Percentiles rank a stretch among this genome's conserved stretches.
phyloP scores from a whole-genome alignment of 2,329 filamentous ascomycete genomes.

The Cryoendolithus antarcticus region DNA sequence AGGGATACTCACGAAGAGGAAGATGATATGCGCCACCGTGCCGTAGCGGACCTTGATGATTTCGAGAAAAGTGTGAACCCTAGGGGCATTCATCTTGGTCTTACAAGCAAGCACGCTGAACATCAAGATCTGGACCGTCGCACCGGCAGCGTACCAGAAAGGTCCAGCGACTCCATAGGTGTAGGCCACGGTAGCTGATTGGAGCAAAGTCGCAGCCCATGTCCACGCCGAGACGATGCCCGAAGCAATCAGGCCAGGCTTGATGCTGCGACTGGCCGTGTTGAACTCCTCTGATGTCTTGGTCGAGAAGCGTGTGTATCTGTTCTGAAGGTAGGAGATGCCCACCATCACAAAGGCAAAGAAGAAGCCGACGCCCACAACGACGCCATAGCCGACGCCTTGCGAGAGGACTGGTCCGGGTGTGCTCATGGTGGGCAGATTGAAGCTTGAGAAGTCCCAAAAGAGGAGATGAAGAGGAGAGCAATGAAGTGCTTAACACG shows the following conservation, averaged over 20 bases:
- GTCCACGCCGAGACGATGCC: conserved; percentile 86
- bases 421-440: too few species aligned
- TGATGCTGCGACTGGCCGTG: conserved; percentile 73
- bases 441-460: too few species aligned
- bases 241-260: conserved; percentile 71
- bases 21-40: conserved; percentile 5
- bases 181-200: conserved; percentile 20
- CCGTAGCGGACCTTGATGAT: conserved; percentile 27
- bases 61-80: conserved; percentile 28
- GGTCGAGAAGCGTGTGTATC: conserved; percentile 44
- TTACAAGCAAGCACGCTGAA: conserved; percentile 31
- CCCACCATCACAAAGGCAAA: conserved; percentile 42
- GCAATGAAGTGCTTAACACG: too few species aligned
- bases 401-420: conserved; percentile 1
- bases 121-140: conserved; percentile 31
- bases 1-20: conserved; percentile 1
- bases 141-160: conserved; percentile 29
- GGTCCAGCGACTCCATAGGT: conserved; percentile 13
- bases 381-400: conserved; percentile 57
- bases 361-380: conserved; percentile 57
- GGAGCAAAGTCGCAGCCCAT: conserved; percentile 36
- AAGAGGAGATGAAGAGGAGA: too few species aligned
- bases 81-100: conserved; percentile 20
- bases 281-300: conserved; percentile 83
- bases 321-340: conserved; percentile 15